Percentiles rank a stretch among this genome's conserved stretches.
Conservation (phyloP, 345 rosid species). For the Turritis glabra region DNA sequence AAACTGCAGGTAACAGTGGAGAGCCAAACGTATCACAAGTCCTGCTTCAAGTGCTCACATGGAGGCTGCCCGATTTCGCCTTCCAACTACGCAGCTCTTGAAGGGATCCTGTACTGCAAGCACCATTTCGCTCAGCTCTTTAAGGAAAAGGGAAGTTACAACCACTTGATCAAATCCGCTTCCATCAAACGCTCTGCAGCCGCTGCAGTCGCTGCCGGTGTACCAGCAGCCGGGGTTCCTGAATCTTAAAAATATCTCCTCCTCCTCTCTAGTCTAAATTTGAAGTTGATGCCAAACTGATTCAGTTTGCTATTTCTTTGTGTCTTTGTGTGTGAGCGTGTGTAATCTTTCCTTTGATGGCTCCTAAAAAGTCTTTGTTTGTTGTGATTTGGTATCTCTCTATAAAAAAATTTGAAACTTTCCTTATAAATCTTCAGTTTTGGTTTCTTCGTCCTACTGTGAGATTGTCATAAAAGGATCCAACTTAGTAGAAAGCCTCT, state of each 20-base stretch:
- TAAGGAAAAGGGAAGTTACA: slow-evolving; percentile 98
- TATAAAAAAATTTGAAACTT: slow-evolving; percentile 6
- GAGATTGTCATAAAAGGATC: not conserved
- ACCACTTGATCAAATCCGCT: slow-evolving; percentile 86
- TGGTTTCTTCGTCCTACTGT: not conserved
- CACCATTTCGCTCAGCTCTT: slow-evolving; percentile 87
- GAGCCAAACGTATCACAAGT: slow-evolving; percentile 82
- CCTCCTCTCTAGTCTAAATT: slow-evolving; percentile 23
- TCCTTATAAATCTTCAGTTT: not conserved
- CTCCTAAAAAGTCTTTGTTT: slow-evolving; percentile 20
- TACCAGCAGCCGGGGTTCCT: slow-evolving; percentile 46
- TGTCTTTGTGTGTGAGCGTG: slow-evolving; percentile 25
- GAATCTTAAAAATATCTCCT: slow-evolving; percentile 41
- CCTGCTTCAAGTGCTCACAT: slow-evolving; percentile 84
- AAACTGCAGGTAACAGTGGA: slow-evolving; percentile 71
- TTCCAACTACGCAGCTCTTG: slow-evolving; percentile 74
- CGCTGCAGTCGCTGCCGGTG: slow-evolving; percentile 55
- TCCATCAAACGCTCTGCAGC: slow-evolving; percentile 80
- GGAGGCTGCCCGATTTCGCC: slow-evolving; percentile 78
- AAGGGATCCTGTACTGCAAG: slow-evolving; percentile 81
- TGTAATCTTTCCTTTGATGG: slow-evolving; percentile 34
- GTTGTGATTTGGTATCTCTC: slow-evolving; percentile 15
- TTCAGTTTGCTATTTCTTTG: slow-evolving; percentile 10
- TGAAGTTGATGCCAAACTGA: slow-evolving; percentile 28
- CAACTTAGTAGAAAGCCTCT: not conserved